Evolutionary conservation across 148 eudicot genomes (phyloP).

Genomic region (Euryodendron excelsum): DNA sequence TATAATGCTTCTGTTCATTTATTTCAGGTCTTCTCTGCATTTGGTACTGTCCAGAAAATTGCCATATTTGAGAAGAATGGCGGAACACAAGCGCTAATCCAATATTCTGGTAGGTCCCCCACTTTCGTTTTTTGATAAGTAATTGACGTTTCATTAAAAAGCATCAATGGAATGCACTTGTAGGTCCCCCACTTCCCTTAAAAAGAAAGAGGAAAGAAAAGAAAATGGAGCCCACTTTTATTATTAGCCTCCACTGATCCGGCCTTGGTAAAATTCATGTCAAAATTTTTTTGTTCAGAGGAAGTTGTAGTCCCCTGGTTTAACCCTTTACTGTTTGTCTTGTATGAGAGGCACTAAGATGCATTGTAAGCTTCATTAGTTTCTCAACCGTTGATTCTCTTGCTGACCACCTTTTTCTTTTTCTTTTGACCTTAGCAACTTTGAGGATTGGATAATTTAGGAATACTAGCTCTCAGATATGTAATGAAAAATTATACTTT

Average conservation of each 20-base stretch:
- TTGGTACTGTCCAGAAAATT: slow-evolving; percentile 77
- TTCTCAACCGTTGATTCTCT: no score
- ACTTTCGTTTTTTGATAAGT: no score
- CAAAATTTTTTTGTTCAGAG: no score
- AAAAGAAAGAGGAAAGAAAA: not conserved
- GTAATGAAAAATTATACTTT: not conserved
- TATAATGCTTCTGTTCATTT: not conserved
- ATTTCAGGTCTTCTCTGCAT: slow-evolving; percentile 74
- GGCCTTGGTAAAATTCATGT: not conserved
- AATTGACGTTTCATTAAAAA: no score
- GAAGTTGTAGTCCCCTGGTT: no score
- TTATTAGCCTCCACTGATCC: not conserved
- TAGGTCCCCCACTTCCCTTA: slow-evolving; percentile 23
- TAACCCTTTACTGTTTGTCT: no score
- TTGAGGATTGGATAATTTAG: not conserved
- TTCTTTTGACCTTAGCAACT: not conserved
- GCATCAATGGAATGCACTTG: no score
- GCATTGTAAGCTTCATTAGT: no score
- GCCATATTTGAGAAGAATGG: slow-evolving; percentile 90
- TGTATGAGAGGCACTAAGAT: no score
- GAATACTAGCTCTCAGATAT: not conserved
- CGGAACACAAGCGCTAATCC: slow-evolving; percentile 70
- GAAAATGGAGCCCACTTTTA: no score
- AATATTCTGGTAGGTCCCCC: slow-evolving; percentile 60
- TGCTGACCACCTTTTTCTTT: no score